phyloP scores from a whole-genome alignment of 192 early-diverging fungal species.

The Entomortierella beljakovae region DNA sequence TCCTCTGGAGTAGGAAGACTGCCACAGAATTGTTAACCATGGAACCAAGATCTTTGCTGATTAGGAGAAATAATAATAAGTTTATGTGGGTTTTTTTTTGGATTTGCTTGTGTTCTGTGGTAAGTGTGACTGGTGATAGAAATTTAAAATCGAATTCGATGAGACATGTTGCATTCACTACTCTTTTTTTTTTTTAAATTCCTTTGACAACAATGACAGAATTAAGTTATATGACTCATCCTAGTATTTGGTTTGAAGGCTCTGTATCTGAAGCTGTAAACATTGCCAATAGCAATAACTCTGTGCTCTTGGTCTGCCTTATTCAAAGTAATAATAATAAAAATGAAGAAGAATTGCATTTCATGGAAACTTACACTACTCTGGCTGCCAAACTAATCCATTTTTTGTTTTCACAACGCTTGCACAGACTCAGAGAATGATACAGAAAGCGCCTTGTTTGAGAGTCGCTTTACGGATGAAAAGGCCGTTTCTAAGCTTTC shows the following conservation, averaged over 20 bases:
- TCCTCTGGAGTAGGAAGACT: too few relatives aligned
- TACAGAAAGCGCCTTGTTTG: conserved; percentile 30
- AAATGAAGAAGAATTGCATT: not conserved
- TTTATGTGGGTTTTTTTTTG: too few relatives aligned
- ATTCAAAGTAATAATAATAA: conserved; percentile 19
- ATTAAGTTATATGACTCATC: not conserved
- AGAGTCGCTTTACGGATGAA: conserved; percentile 27
- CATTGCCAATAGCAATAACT: conserved; percentile 15
- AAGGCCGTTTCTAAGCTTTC: conserved; percentile 4
- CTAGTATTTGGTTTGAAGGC: conserved; percentile 25
- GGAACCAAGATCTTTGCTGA: too few relatives aligned
- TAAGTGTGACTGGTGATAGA: too few relatives aligned
- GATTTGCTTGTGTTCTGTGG: too few relatives aligned
- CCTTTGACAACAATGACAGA: not conserved
- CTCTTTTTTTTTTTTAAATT: too few relatives aligned
- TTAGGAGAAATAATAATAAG: too few relatives aligned
- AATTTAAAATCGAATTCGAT: too few relatives aligned
- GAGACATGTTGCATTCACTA: too few relatives aligned
- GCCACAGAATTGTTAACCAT: too few relatives aligned
- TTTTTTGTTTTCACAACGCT: too few relatives aligned
- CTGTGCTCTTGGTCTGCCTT: conserved; percentile 38
- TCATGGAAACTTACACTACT: not conserved
- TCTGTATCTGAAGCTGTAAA: conserved; percentile 40
- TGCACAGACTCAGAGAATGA: conserved; percentile 10
- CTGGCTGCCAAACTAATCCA: not conserved